A percentile compares a stretch with the other conserved stretches of the same genome.
These are phyloP conservation scores for Guyanaporus albipodus DNA, from an alignment of 768 basidiomycete species.

Conservation along the genomic window DNA sequence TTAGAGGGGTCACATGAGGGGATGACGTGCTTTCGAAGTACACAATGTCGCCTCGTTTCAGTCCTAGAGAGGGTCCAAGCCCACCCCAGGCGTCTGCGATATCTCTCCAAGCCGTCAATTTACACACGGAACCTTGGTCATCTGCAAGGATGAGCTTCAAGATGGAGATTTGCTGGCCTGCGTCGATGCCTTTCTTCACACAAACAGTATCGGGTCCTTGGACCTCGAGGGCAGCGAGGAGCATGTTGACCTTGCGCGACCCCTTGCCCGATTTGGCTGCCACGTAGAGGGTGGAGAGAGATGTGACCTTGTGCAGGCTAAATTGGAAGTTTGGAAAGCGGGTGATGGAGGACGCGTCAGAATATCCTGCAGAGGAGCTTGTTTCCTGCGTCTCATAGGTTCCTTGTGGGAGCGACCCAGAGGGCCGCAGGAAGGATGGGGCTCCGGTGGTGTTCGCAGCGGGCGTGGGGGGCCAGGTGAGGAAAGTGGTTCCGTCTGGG, in stretches of 20 bases:
- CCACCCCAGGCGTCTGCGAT: slow-evolving; percentile 70
- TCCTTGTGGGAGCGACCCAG: slow-evolving; percentile 24
- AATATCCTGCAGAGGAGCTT: slow-evolving; percentile 47
- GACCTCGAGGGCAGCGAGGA: slow-evolving; percentile 69
- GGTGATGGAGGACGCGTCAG: slow-evolving; percentile 67
- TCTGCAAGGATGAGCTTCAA: slow-evolving; percentile 72
- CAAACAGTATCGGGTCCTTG: slow-evolving; percentile 70
- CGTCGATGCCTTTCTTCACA: slow-evolving; percentile 65
- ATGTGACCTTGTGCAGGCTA: slow-evolving; percentile 54
- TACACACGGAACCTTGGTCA: slow-evolving; percentile 63
- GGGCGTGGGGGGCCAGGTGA: slow-evolving; percentile 57
- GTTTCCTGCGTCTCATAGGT: slow-evolving; percentile 44
- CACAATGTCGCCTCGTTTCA: slow-evolving; percentile 70
- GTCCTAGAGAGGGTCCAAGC: slow-evolving; percentile 35
- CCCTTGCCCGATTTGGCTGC: slow-evolving; percentile 31
- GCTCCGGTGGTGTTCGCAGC: slow-evolving; percentile 19
- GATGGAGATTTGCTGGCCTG: slow-evolving; percentile 64
- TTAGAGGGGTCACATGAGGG: slow-evolving; percentile 4
- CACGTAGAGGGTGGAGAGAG: slow-evolving; percentile 41
- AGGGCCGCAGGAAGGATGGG: slow-evolving; percentile 26
- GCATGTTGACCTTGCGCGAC: slow-evolving; percentile 50
- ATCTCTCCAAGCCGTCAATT: slow-evolving; percentile 77
- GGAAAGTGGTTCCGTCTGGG: slow-evolving; percentile 46
- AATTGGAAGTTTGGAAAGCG: slow-evolving; percentile 75
- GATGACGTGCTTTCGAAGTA: slow-evolving; percentile 59